These are phyloP conservation scores for Yarrowia sp. DNA, from an alignment of 805 yeast genomes.

Conservation along the genomic window DNA sequence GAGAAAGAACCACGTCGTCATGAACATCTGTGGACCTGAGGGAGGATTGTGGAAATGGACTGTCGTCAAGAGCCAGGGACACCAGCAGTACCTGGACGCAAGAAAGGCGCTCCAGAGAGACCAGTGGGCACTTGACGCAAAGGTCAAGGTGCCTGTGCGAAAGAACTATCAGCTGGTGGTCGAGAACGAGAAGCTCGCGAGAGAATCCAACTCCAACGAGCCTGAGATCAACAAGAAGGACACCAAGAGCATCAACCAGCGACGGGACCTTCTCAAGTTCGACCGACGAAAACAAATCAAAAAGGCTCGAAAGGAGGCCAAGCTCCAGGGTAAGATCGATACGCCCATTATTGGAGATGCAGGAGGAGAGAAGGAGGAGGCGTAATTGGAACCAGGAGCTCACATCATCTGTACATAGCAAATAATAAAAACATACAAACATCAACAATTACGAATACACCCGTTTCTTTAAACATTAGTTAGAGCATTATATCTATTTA, in stretches of 20 bases:
- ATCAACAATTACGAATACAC: too few species aligned
- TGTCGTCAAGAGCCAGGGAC: slow-evolving; percentile 77
- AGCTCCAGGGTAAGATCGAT: slow-evolving; percentile 1
- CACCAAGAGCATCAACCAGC: slow-evolving; percentile 7
- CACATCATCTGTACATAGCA: too few species aligned
- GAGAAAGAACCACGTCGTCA: slow-evolving; percentile 79
- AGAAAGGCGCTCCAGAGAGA: slow-evolving; percentile 86
- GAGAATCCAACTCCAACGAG: not conserved
- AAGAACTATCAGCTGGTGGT: slow-evolving; percentile 20
- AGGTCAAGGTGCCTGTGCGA: slow-evolving; percentile 45
- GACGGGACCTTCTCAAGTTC: slow-evolving; percentile 24
- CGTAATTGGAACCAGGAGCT: not conserved
- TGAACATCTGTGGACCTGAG: slow-evolving; percentile 78
- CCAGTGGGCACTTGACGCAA: slow-evolving; percentile 79
- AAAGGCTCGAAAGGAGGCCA: not conserved
- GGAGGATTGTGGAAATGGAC: slow-evolving; percentile 89
- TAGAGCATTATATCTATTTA: slow-evolving; percentile 23
- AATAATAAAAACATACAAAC: too few species aligned
- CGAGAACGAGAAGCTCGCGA: slow-evolving; percentile 15
- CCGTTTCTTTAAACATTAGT: not conserved
- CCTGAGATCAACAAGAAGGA: not conserved
- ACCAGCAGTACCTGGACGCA: slow-evolving; percentile 85
- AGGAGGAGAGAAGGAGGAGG: not conserved
- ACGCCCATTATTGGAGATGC: not conserved
- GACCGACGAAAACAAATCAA: slow-evolving; percentile 27